Percentiles rank a stretch among this genome's conserved stretches.
Conservation (phyloP, 148 eudicot species). For the Persicaria maculosa region DNA sequence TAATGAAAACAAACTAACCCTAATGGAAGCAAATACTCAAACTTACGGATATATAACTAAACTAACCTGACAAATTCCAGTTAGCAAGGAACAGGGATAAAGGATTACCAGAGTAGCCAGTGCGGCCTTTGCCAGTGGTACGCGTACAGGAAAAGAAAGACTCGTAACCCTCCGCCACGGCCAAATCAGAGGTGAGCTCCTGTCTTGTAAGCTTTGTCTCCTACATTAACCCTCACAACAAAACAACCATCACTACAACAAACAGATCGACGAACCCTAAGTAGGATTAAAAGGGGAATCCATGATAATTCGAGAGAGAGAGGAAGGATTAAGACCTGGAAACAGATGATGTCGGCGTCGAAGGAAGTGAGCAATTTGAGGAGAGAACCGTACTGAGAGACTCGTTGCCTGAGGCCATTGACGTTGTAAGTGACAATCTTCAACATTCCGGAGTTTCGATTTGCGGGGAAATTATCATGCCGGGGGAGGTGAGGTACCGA, state of each 20-base stretch:
- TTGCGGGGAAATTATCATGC: neutral
- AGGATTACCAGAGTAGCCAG: constrained; percentile 69
- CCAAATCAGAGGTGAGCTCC: constrained; percentile 71
- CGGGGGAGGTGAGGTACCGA: neutral
- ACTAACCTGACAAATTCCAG: neutral
- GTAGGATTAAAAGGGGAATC: neutral
- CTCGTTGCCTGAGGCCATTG: constrained; percentile 79
- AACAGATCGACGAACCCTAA: constrained; percentile 4
- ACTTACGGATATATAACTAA: neutral
- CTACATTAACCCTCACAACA: constrained; percentile 23
- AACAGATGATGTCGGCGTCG: constrained; percentile 84
- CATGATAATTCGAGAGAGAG: neutral
- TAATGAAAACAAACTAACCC: neutral
- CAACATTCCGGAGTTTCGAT: constrained; percentile 22
- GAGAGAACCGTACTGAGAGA: constrained; percentile 83
- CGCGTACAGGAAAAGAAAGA: constrained; percentile 96
- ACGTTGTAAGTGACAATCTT: constrained; percentile 96
- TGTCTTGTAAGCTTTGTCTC: constrained; percentile 80
- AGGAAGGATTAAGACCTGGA: constrained; percentile 42
- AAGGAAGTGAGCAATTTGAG: constrained; percentile 70
- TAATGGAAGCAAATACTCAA: neutral
- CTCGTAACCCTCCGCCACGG: constrained; percentile 83
- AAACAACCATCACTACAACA: neutral
- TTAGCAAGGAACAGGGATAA: neutral
- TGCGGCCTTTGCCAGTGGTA: constrained; percentile 62